Percentiles rank a stretch among this genome's conserved stretches.
Evolutionary conservation across 2,329 filamentous ascomycete genomes (phyloP).

Genomic region (Diaporthe helianthi): DNA sequence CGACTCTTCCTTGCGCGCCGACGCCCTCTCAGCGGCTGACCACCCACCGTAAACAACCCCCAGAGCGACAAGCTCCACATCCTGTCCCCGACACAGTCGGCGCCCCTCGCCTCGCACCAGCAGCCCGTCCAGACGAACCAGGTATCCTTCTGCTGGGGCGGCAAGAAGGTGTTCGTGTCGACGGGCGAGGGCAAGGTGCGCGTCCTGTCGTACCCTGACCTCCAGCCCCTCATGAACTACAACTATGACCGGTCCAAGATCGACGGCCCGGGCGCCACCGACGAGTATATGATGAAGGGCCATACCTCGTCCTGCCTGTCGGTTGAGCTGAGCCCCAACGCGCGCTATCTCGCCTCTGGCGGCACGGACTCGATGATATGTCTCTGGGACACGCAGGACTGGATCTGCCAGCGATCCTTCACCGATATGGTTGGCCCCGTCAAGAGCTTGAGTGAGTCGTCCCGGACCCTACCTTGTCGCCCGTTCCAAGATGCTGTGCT

Average conservation of each 20-base stretch:
- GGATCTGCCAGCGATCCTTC: constrained; percentile 77
- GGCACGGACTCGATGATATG: constrained; percentile 78
- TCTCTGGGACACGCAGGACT: constrained; percentile 79
- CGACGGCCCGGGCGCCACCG: constrained; percentile 41
- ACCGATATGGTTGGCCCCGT: constrained; percentile 74
- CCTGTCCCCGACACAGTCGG: constrained; percentile 65
- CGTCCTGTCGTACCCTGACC: constrained; percentile 71
- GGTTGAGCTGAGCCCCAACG: constrained; percentile 73
- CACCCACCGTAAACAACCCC: background rate
- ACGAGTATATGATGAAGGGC: constrained; percentile 70
- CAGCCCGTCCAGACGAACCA: constrained; percentile 74
- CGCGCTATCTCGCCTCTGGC: constrained; percentile 75
- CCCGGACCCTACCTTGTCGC: background rate
- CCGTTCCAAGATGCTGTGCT: constrained; percentile 30
- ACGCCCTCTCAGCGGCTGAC: background rate
- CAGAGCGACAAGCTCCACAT: constrained; percentile 69
- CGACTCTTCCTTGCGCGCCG: background rate
- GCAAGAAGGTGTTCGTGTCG: constrained; percentile 73
- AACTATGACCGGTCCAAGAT: constrained; percentile 49
- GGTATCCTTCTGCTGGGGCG: constrained; percentile 76
- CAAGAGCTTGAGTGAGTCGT: constrained; percentile 67
- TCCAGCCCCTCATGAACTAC: constrained; percentile 62
- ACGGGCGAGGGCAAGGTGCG: constrained; percentile 75
- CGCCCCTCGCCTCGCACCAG: constrained; percentile 63
- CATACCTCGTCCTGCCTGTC: constrained; percentile 77